phyloP scores from a whole-genome alignment of 805 yeast genomes.

The Priceomyces castillae region DNA sequence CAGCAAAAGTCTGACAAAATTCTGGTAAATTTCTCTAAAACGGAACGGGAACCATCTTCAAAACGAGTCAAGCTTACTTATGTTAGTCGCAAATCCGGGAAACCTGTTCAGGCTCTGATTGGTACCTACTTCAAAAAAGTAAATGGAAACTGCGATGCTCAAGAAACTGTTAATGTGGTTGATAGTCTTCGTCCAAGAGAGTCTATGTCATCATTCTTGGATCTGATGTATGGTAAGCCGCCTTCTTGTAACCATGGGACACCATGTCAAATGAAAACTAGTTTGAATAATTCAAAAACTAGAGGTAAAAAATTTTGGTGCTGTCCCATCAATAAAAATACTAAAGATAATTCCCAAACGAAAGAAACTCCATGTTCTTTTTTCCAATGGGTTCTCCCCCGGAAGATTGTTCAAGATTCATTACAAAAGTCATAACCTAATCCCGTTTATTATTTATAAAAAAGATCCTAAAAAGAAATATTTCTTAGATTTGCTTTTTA shows the following conservation, averaged over 20 bases:
- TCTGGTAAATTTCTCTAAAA: background rate
- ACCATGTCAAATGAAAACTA: constrained; percentile 26
- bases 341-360: constrained; percentile 1
- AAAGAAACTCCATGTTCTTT: constrained; percentile 12
- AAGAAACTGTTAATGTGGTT: background rate
- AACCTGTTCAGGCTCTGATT: background rate
- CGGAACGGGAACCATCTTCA: background rate
- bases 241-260: constrained; percentile 28
- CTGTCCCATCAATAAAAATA: constrained; percentile 15
- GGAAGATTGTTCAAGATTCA: background rate
- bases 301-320: constrained; percentile 35
- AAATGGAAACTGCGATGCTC: background rate
- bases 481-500: background rate
- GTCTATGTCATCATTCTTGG: constrained; percentile 11
- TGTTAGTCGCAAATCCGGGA: constrained; percentile 19
- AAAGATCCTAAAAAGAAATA: background rate
- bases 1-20: constrained; percentile 3
- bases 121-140: background rate
- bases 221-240: constrained; percentile 20
- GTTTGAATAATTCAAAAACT: constrained; percentile 19
- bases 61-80: constrained; percentile 11
- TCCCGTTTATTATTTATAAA: constrained; percentile 1
- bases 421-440: background rate
- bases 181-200: background rate
- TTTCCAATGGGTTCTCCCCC: constrained; percentile 21